phyloP scores from a whole-genome alignment of 495 filamentous ascomycete species.

The Daldinia decipiens region DNA sequence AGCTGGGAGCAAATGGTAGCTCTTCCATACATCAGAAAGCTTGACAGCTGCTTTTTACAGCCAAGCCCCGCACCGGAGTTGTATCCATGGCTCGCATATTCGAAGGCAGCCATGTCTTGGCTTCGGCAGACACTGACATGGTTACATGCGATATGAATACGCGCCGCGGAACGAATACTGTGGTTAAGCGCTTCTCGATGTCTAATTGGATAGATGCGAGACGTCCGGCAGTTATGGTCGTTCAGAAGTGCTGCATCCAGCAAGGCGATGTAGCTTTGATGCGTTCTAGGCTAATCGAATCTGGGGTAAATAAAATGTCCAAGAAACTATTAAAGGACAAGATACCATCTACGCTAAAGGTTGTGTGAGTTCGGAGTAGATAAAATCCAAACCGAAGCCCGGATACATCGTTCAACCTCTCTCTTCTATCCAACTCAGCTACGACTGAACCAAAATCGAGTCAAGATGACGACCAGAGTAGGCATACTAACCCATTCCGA shows the following conservation, averaged over 20 bases:
- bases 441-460: constrained; percentile 2
- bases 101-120: constrained; percentile 33
- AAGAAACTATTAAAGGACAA: constrained; percentile 31
- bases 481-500: constrained; percentile 36
- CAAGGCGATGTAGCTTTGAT: constrained; percentile 22
- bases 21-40: constrained; percentile 9
- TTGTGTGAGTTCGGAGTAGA: not conserved
- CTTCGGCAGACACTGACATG: constrained; percentile 35
- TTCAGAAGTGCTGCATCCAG: constrained; percentile 3
- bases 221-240: constrained; percentile 29
- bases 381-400: not conserved
- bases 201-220: constrained; percentile 24
- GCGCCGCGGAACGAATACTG: constrained; percentile 12
- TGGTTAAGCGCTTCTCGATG: constrained; percentile 24
- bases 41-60: constrained; percentile 37
- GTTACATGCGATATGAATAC: constrained; percentile 11
- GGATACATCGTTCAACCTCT: not conserved
- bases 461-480: constrained; percentile 35
- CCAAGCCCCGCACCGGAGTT: constrained; percentile 42
- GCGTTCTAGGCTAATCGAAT: constrained; percentile 27
- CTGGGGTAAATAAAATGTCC: not conserved
- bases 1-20: constrained; percentile 7
- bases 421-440: not conserved
- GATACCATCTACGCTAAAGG: not conserved
- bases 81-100: constrained; percentile 29